These are phyloP conservation scores for Thinopyrum obtusiflorum DNA, from an alignment of 202 grass and related monocot genomes.

Conservation along the genomic window DNA sequence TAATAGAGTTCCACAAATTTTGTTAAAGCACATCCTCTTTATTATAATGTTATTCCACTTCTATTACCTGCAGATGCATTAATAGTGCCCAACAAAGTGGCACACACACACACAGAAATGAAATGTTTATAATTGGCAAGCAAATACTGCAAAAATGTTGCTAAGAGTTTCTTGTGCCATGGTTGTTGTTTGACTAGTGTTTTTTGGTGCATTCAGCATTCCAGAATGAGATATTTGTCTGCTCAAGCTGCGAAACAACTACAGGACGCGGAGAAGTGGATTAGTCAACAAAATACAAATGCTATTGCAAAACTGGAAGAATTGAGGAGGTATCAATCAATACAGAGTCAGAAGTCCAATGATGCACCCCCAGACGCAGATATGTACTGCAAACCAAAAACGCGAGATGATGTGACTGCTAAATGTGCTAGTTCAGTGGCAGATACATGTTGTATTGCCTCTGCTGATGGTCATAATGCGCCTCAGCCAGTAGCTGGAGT, in stretches of 20 bases:
- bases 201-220: slow-evolving; percentile 44
- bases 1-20: background rate
- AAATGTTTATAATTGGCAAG: slow-evolving; percentile 13
- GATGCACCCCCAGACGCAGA: slow-evolving; percentile 14
- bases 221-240: slow-evolving; percentile 59
- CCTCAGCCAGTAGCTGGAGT: background rate
- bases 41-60: slow-evolving; percentile 3
- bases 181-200: slow-evolving; percentile 22
- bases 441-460: slow-evolving; percentile 1
- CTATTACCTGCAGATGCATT: slow-evolving; percentile 15
- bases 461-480: slow-evolving; percentile 14
- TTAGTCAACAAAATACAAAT: slow-evolving; percentile 54
- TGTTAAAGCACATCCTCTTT: background rate
- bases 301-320: slow-evolving; percentile 59
- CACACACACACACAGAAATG: background rate
- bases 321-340: slow-evolving; percentile 35
- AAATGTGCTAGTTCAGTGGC: background rate
- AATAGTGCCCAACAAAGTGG: background rate
- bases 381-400: slow-evolving; percentile 14
- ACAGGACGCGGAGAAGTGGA: slow-evolving; percentile 51
- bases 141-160: background rate
- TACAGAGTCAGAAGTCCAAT: slow-evolving; percentile 16
- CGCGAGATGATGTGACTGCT: slow-evolving; percentile 6
- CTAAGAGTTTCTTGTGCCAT: background rate
- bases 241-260: slow-evolving; percentile 51